Conservation (phyloP, 495 filamentous ascomycete species). For the Baudoinia panamericana region DNA sequence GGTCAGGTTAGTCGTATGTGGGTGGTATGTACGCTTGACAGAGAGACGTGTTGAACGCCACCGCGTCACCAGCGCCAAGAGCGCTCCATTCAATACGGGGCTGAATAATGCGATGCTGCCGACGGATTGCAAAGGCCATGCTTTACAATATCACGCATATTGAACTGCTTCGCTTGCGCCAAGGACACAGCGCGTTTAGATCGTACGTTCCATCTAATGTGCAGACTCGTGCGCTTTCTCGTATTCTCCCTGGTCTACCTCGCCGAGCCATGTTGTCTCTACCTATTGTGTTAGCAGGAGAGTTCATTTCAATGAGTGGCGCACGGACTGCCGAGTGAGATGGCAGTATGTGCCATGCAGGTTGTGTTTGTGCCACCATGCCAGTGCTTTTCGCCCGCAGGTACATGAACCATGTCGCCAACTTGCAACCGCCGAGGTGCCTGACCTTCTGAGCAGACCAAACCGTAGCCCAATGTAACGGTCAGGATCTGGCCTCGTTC, state of each 20-base stretch:
- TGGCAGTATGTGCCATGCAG: slow-evolving; percentile 18
- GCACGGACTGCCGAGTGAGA: slow-evolving; percentile 17
- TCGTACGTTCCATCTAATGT: no score
- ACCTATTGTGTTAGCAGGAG: background rate
- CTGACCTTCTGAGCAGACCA: slow-evolving; percentile 18
- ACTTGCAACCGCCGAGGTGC: slow-evolving; percentile 14
- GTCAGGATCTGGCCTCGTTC: slow-evolving; percentile 21
- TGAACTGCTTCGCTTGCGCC: no score
- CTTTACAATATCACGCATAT: no score
- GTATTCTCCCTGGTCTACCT: slow-evolving; percentile 19
- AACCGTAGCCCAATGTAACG: slow-evolving; percentile 16
- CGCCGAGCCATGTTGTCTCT: slow-evolving; percentile 19
- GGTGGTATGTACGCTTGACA: no score
- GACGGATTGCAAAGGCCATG: no score
- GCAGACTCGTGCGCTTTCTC: slow-evolving; percentile 16
- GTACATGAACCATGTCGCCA: slow-evolving; percentile 20
- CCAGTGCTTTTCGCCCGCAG: slow-evolving; percentile 20
- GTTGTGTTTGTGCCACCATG: slow-evolving; percentile 15
- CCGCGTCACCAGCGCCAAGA: no score
- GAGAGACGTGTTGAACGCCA: no score
- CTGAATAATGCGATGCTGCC: no score
- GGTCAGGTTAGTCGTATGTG: no score
- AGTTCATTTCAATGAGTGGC: background rate
- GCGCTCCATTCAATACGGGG: no score
- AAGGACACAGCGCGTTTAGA: no score